Conservation (phyloP, 2,329 filamentous ascomycete genomes). For the Ophiostoma sp. region DNA sequence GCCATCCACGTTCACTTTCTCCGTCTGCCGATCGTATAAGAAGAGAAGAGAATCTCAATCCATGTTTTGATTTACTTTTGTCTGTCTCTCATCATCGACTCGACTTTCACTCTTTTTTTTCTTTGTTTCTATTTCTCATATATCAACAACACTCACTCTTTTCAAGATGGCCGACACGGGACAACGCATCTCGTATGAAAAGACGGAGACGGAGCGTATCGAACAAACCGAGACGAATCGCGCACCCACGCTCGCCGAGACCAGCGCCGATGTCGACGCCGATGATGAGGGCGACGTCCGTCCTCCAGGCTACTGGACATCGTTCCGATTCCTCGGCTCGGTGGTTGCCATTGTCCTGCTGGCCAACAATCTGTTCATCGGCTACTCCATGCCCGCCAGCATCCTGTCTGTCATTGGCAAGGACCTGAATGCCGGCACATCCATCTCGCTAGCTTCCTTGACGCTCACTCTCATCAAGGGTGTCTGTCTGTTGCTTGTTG, state of each 20-base stretch:
- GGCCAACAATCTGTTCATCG: constrained; percentile 22
- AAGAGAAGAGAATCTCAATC: background rate
- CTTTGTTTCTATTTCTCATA: background rate
- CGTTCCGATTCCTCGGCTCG: constrained; percentile 20
- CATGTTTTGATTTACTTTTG: background rate
- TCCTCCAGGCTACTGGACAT: constrained; percentile 19
- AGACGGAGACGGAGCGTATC: background rate
- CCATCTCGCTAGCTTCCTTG: background rate
- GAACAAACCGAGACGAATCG: background rate
- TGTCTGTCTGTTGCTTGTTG: constrained; percentile 19
- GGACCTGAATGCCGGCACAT: constrained; percentile 11
- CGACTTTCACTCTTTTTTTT: background rate
- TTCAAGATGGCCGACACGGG: background rate
- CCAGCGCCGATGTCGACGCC: background rate
- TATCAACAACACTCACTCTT: background rate
- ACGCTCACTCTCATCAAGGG: constrained; percentile 21
- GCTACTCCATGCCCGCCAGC: constrained; percentile 23
- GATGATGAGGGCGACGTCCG: background rate
- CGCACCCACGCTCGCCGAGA: background rate
- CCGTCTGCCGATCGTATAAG: background rate
- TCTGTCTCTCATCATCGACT: background rate
- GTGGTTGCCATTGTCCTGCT: constrained; percentile 18
- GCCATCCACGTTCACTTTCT: background rate
- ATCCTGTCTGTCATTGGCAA: constrained; percentile 15
- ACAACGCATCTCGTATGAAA: constrained; percentile 1